Conservation (phyloP, 2,329 filamentous ascomycete species). For the Peltaster fructicola region DNA sequence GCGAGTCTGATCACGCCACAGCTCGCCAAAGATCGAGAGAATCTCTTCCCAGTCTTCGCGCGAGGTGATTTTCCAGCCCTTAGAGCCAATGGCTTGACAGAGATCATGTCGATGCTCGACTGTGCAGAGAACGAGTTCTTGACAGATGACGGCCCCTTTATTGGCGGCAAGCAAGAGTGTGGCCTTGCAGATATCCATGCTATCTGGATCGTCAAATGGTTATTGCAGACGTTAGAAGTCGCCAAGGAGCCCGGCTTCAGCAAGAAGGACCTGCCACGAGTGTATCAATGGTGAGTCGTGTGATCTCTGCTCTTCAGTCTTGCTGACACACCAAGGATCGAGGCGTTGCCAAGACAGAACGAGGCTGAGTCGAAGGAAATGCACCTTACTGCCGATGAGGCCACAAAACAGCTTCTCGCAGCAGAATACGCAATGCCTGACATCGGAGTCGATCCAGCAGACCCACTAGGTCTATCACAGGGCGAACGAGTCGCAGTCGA, state of each 20-base stretch:
- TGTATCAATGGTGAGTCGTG: constrained; percentile 8
- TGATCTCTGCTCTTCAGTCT: neutral
- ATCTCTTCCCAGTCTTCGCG: constrained; percentile 10
- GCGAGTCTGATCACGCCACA: constrained; percentile 7
- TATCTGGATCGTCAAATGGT: constrained; percentile 11
- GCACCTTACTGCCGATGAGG: constrained; percentile 8
- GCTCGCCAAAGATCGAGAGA: constrained; percentile 8
- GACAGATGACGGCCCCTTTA: constrained; percentile 5
- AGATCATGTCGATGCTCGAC: constrained; percentile 6
- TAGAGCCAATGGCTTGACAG: constrained; percentile 6
- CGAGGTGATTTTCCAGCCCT: constrained; percentile 7
- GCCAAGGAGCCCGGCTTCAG: constrained; percentile 7
- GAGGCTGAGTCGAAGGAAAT: constrained; percentile 5
- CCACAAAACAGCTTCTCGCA: constrained; percentile 6
- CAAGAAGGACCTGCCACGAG: constrained; percentile 6
- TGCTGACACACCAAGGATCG: constrained; percentile 5
- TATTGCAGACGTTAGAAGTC: constrained; percentile 7
- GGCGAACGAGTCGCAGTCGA: constrained; percentile 8
- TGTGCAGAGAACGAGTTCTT: constrained; percentile 9
- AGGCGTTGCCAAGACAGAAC: constrained; percentile 6
- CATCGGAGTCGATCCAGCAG: constrained; percentile 6
- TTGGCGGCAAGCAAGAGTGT: constrained; percentile 5
- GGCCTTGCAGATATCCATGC: constrained; percentile 9
- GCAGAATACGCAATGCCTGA: constrained; percentile 7
- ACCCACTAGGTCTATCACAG: constrained; percentile 6